Evolutionary conservation across 2,329 filamentous ascomycete species (phyloP).

Genomic region (Bisporella sp.): DNA sequence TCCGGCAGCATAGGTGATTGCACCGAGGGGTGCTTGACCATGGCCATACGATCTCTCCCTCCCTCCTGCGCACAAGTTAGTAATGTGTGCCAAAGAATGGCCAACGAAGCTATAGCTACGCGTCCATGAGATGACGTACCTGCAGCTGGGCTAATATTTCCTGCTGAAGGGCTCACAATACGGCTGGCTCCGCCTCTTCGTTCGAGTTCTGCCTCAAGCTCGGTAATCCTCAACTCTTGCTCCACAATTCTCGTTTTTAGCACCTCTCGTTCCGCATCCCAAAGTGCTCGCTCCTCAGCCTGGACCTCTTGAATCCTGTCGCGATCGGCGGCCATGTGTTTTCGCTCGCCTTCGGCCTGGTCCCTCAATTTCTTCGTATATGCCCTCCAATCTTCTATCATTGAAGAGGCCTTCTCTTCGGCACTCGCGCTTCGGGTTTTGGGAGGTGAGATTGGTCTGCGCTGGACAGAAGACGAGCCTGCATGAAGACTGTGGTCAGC

Average conservation of each 20-base stretch:
- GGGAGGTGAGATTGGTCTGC: slow-evolving; percentile 23
- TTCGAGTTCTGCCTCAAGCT: slow-evolving; percentile 17
- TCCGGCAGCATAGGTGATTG: slow-evolving; percentile 1
- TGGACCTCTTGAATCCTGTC: slow-evolving; percentile 24
- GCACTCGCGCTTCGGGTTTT: slow-evolving; percentile 22
- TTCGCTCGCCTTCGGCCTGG: slow-evolving; percentile 25
- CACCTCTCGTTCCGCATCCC: slow-evolving; percentile 24
- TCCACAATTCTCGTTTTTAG: slow-evolving; percentile 21
- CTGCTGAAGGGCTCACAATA: no score
- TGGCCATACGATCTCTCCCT: background rate
- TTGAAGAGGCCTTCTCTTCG: slow-evolving; percentile 17
- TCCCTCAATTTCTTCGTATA: slow-evolving; percentile 23
- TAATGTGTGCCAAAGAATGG: no score
- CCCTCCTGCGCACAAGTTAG: background rate
- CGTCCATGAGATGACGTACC: no score
- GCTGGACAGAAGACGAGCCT: slow-evolving; percentile 3
- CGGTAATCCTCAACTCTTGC: background rate
- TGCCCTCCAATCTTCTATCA: slow-evolving; percentile 25
- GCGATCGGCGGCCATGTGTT: slow-evolving; percentile 25
- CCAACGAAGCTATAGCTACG: no score
- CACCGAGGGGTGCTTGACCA: background rate
- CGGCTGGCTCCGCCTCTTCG: no score
- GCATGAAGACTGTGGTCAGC: background rate
- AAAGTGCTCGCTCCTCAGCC: slow-evolving; percentile 26
- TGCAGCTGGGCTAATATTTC: no score